Conservation (phyloP, 2,329 filamentous ascomycete species). For the Onygenales sp. region DNA sequence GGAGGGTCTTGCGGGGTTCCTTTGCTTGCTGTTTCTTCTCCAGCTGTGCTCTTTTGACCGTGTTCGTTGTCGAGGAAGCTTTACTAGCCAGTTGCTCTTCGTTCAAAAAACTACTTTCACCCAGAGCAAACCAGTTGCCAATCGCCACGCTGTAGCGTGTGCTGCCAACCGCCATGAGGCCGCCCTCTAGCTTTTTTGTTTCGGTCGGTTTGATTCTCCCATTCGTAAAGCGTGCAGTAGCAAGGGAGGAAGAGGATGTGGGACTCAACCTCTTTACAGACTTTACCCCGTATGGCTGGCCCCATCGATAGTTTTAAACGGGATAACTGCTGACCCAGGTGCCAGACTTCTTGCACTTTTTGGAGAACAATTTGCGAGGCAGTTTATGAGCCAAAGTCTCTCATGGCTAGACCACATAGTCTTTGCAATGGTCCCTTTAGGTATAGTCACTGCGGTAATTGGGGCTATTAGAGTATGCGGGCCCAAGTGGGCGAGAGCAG, state of each 20-base stretch:
- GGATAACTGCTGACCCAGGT: not conserved
- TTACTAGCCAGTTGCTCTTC: not conserved
- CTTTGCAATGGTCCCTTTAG: constrained; percentile 37
- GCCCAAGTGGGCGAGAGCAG: constrained; percentile 30
- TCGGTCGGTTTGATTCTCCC: not conserved
- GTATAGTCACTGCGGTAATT: constrained; percentile 36
- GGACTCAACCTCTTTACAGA: not conserved
- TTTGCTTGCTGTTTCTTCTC: not conserved
- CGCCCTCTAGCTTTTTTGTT: not conserved
- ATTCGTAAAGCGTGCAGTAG: not conserved
- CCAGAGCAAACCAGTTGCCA: not conserved
- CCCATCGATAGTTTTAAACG: not conserved
- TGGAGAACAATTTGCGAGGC: constrained; percentile 38
- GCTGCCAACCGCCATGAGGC: not conserved
- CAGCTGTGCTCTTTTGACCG: not conserved
- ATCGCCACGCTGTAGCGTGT: not conserved
- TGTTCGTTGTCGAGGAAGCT: not conserved
- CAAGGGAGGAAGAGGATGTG: not conserved
- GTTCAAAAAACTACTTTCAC: not conserved
- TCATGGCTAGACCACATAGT: constrained; percentile 35
- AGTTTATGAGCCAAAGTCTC: constrained; percentile 38
- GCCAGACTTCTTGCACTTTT: constrained; percentile 26
- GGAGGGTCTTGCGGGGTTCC: not conserved
- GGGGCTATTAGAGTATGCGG: constrained; percentile 38
- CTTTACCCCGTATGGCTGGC: not conserved